Base-by-base conservation (phyloP, 2,329 filamentous ascomycete genomes). In the Fusarium irregulare region DNA sequence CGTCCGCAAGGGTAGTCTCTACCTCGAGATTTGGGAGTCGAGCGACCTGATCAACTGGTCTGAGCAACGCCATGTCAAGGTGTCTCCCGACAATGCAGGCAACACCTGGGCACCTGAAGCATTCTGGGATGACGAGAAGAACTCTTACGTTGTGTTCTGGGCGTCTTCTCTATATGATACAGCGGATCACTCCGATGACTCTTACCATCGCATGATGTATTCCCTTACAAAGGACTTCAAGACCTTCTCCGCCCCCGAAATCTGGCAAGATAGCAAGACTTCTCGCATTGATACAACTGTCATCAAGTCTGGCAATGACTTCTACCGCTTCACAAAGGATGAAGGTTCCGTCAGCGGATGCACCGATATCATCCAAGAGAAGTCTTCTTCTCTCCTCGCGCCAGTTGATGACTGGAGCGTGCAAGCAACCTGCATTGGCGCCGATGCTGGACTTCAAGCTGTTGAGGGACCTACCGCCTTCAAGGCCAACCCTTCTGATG, bases 321-420 rank as follows among this genome's bases (percentile, higher is more conserved):
- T 83, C 72, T 85, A 86, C 70, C 84, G 86, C 12, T 88, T 87
- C 71, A 87, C 85, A 20, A 87, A 88, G 60, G 85, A 87, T 44
- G 85, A 87, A 58, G 84, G 84, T 0, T 83, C 80, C 3, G 79
- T 76, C 7, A 86, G 84, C 1, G 85, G 85, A 3, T 88, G 86
- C 70, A 78, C 77, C 4, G 86, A 88, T 45, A 87, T 87, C 25
- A 87, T 88, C 21, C 81, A 87, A 62, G 85, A 87, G 67, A 80
- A 80, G 32, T 85, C 84, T 0, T 59, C 75, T 2, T 77, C 76
- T 2, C 74, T 87, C 5, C 80, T 81, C 5, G 81, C 80, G 0
- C 78, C 77, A 0, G 73, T 85, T 0, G 71, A 77, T 1, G 78
- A 77, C 0, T 87, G 86, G 85, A 81, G 77, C 0, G 76, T 76